These are phyloP conservation scores for Marvania coccoides DNA, from an alignment of 139 green algal genomes.

Conservation along the genomic window DNA sequence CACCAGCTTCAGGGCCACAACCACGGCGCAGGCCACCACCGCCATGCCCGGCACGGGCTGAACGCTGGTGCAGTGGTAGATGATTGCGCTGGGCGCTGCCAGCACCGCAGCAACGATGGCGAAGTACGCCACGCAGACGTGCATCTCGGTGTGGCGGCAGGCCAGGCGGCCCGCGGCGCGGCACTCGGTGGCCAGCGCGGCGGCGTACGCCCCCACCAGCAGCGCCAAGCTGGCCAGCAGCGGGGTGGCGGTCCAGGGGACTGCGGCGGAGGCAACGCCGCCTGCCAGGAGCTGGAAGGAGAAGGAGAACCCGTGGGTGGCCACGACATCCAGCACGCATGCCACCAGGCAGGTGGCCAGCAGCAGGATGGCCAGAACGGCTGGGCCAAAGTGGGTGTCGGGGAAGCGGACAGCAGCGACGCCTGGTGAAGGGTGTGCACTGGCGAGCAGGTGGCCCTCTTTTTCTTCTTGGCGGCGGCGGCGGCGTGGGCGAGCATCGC, in stretches of 20 bases:
- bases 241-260: conserved; percentile 21
- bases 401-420: conserved; percentile 52
- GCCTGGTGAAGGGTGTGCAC: conserved; percentile 39
- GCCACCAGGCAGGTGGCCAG: conserved; percentile 64
- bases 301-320: conserved; percentile 56
- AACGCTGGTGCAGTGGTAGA: conserved; percentile 25
- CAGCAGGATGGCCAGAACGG: conserved; percentile 66
- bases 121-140: conserved; percentile 36
- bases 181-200: conserved; percentile 23
- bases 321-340: conserved; percentile 80
- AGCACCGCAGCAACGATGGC: conserved; percentile 36
- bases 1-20: conserved; percentile 75
- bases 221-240: conserved; percentile 41
- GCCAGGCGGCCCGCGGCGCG: neutral
- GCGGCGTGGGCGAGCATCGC: too few species aligned
- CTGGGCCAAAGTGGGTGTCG: conserved; percentile 27
- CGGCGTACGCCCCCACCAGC: conserved; percentile 10
- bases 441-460: conserved; percentile 23
- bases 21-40: conserved; percentile 41
- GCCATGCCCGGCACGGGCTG: conserved; percentile 46
- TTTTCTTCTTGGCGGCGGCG: too few species aligned
- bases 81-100: conserved; percentile 36
- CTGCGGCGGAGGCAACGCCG: conserved; percentile 9
- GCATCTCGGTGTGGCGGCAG: conserved; percentile 40
- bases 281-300: conserved; percentile 38